A percentile compares a stretch with the other conserved stretches of the same genome.
Conservation (phyloP, 139 green algal genomes). For the Chlamydomonas applanata region DNA sequence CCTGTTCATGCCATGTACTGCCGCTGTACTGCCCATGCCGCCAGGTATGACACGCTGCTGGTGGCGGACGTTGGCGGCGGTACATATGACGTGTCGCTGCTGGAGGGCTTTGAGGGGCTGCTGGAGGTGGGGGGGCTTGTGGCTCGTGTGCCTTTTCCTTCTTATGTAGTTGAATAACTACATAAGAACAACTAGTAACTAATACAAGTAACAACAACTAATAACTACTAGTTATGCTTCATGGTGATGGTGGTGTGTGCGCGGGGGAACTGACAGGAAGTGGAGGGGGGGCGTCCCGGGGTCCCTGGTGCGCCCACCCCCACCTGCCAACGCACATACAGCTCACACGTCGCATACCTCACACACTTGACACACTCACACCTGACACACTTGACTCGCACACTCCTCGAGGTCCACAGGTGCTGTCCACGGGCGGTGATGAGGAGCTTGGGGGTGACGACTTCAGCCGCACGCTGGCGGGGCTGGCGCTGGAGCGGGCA, state of each 20-base stretch:
- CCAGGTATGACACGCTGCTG: conserved; percentile 58
- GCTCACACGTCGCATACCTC: no score
- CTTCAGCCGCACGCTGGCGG: conserved; percentile 56
- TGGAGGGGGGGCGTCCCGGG: no score
- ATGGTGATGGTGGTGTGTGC: no score
- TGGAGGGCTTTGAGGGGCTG: conserved; percentile 79
- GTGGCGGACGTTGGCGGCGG: conserved; percentile 86
- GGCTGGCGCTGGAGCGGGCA: conserved; percentile 34
- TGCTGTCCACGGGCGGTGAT: conserved; percentile 72
- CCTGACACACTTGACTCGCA: no score
- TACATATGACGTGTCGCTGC: conserved; percentile 75
- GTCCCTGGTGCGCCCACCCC: neutral
- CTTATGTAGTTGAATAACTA: no score
- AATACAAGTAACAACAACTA: no score
- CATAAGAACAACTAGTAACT: no score
- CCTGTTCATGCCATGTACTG: neutral
- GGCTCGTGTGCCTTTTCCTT: no score
- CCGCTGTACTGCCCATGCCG: neutral
- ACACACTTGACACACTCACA: neutral
- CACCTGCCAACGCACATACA: neutral
- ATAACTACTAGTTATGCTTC: no score
- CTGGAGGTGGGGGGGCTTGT: conserved; percentile 54
- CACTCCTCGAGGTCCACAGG: conserved; percentile 27
- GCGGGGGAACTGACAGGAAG: no score
- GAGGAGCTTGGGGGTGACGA: conserved; percentile 75